Conservation (phyloP, 2,329 filamentous ascomycete species). For the Purpureocillium lavendulum region DNA sequence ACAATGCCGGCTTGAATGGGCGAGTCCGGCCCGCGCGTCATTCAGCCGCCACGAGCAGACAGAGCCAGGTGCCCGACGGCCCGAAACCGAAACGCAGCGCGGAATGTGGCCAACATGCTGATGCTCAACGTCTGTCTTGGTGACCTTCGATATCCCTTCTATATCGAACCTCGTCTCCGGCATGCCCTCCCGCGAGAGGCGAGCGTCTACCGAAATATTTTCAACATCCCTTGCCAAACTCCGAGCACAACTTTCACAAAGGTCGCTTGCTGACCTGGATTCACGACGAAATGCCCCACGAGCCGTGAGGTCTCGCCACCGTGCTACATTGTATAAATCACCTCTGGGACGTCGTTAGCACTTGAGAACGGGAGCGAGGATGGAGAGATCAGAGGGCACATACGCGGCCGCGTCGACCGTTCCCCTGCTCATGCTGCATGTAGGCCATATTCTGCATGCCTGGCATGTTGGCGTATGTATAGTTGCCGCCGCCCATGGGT, state of each 20-base stretch:
- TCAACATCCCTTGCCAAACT: neutral
- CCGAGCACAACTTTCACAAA: neutral
- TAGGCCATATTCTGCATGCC: slow-evolving; percentile 35
- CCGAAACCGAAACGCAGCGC: neutral
- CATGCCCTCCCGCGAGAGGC: no score
- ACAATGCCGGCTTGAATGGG: neutral
- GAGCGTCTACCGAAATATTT: no score
- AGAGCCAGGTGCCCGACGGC: neutral
- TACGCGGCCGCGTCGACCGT: slow-evolving; percentile 51
- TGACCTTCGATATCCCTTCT: slow-evolving; percentile 1
- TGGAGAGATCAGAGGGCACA: slow-evolving; percentile 17
- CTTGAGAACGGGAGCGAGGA: slow-evolving; percentile 6
- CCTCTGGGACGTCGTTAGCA: slow-evolving; percentile 19
- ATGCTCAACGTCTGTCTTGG: neutral
- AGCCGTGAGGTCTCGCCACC: no score
- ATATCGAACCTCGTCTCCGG: neutral
- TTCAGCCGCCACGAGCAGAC: neutral
- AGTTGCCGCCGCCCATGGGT: slow-evolving; percentile 28
- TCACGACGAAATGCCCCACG: no score
- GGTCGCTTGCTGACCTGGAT: neutral
- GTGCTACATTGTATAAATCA: slow-evolving; percentile 9
- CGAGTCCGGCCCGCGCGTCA: slow-evolving; percentile 3
- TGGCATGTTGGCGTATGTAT: slow-evolving; percentile 30
- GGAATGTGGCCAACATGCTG: no score
- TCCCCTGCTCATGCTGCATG: slow-evolving; percentile 45